Evolutionary conservation across 371 early-diverging fungal species (phyloP).

Genomic region (Basidiobolus meristosporus): DNA sequence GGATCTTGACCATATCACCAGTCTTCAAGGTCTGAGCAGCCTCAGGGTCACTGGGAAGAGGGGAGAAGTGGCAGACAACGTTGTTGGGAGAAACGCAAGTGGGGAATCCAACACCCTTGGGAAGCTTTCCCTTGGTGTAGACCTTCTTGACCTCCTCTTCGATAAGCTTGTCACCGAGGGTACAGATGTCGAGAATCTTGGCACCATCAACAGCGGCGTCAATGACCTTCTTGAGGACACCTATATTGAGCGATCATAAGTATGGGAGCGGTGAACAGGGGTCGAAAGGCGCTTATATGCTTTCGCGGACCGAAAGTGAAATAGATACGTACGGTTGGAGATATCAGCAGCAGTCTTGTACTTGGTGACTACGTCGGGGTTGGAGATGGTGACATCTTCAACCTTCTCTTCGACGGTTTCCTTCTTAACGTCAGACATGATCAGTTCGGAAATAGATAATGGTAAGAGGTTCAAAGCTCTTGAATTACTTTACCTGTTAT

Average conservation of each 20-base stretch:
- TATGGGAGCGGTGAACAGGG: not conserved
- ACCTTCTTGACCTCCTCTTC: conserved; percentile 25
- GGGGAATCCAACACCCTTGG: conserved; percentile 73
- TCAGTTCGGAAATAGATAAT: too few species aligned
- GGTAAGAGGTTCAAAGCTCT: too few species aligned
- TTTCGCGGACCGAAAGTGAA: not conserved
- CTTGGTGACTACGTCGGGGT: conserved; percentile 57
- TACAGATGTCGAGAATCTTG: conserved; percentile 60
- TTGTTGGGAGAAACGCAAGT: conserved; percentile 75
- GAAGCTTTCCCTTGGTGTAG: conserved; percentile 36
- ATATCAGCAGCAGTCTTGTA: conserved; percentile 78
- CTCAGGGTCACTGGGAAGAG: conserved; percentile 40
- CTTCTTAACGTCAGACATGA: not conserved
- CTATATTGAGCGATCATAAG: conserved; percentile 13
- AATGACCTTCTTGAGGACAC: conserved; percentile 45
- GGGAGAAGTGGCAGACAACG: conserved; percentile 68
- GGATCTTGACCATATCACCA: conserved; percentile 83
- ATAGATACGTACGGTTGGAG: conserved; percentile 58
- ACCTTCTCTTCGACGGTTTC: not conserved
- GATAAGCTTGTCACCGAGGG: conserved; percentile 63
- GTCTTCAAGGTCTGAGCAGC: conserved; percentile 32
- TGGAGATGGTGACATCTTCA: conserved; percentile 10
- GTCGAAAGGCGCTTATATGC: not conserved
- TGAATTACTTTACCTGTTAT: too few species aligned
- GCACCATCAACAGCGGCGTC: conserved; percentile 47